phyloP scores from a whole-genome alignment of 1,284 basidiomycete genomes.

The Coniferiporia sulphurascens region DNA sequence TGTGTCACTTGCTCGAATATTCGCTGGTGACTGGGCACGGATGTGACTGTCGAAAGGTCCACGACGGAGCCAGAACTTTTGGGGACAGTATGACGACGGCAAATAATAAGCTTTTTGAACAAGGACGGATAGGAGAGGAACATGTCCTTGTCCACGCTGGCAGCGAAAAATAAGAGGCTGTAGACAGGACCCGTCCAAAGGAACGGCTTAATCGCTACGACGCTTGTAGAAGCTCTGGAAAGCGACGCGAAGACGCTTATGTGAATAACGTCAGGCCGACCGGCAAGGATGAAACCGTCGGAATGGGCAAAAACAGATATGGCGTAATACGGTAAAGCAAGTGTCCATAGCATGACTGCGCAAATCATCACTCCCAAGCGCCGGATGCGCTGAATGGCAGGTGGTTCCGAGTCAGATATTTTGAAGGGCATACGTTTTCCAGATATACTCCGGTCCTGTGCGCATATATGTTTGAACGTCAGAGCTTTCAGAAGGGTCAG shows the following conservation, averaged over 20 bases:
- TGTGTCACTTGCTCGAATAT: not conserved
- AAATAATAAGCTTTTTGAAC: conserved; percentile 4
- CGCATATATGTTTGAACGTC: conserved; percentile 4
- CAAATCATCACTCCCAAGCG: conserved; percentile 2
- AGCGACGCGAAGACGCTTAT: conserved; percentile 6
- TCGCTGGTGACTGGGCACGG: conserved; percentile 1
- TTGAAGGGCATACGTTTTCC: conserved; percentile 1
- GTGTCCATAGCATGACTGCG: not conserved
- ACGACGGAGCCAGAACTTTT: conserved; percentile 4
- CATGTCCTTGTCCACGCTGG: conserved; percentile 2
- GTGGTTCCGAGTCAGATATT: not conserved
- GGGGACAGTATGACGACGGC: not conserved
- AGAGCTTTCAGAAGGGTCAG: conserved; percentile 1
- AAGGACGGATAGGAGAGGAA: conserved; percentile 2
- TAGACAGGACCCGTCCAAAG: conserved; percentile 11
- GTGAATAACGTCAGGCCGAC: conserved; percentile 1
- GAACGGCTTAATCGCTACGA: not conserved
- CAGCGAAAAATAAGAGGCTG: conserved; percentile 6
- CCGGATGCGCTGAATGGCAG: conserved; percentile 1
- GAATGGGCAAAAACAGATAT: not conserved
- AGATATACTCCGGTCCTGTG: not conserved
- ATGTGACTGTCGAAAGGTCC: conserved; percentile 8
- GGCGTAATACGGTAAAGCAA: not conserved
- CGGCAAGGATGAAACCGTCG: not conserved
- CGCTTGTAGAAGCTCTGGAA: not conserved